Percentiles rank a stretch among this genome's conserved stretches.
phyloP scores from a whole-genome alignment of 1,284 basidiomycete genomes.

The Pseudozyma tsukubaensis region DNA sequence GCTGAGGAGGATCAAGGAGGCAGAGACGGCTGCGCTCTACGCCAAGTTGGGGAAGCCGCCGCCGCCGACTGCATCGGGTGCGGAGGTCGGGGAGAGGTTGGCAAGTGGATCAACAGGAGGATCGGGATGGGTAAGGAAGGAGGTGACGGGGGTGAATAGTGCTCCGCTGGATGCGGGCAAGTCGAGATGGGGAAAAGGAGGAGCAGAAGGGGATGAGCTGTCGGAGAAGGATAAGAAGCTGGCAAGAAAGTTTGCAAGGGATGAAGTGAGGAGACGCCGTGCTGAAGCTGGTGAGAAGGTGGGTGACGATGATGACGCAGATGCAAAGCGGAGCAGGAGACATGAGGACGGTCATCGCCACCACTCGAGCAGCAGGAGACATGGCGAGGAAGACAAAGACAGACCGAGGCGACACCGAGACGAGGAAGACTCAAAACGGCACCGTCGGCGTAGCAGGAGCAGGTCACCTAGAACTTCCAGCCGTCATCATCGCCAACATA shows the following conservation, averaged over 20 bases:
- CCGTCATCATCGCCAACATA: slow-evolving; percentile 7
- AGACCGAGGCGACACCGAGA: slow-evolving; percentile 11
- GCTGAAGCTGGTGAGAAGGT: slow-evolving; percentile 31
- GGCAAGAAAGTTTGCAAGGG: slow-evolving; percentile 49
- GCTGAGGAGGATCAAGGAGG: slow-evolving; percentile 57
- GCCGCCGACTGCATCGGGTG: slow-evolving; percentile 3
- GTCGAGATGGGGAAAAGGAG: slow-evolving; percentile 28
- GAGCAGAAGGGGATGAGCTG: slow-evolving; percentile 16
- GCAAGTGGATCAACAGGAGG: slow-evolving; percentile 24
- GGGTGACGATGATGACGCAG: slow-evolving; percentile 10
- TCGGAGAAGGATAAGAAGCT: slow-evolving; percentile 51
- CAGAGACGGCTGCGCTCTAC: slow-evolving; percentile 62
- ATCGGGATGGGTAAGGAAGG: slow-evolving; percentile 11
- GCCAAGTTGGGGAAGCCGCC: slow-evolving; percentile 44
- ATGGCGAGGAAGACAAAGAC: slow-evolving; percentile 9
- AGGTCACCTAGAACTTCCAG: slow-evolving; percentile 22
- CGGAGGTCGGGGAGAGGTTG: slow-evolving; percentile 34
- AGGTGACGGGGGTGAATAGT: slow-evolving; percentile 48
- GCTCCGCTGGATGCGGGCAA: slow-evolving; percentile 23
- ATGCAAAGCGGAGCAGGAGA: slow-evolving; percentile 16
- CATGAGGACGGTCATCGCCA: slow-evolving; percentile 4
- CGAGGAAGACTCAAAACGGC: slow-evolving; percentile 12
- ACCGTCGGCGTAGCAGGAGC: slow-evolving; percentile 27
- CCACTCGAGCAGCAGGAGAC: slow-evolving; percentile 14
- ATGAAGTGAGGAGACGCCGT: slow-evolving; percentile 35